Percentiles rank a stretch among this genome's conserved stretches.
Evolutionary conservation across 768 basidiomycete genomes (phyloP).

Genomic region (Coprinopsis cinerea): DNA sequence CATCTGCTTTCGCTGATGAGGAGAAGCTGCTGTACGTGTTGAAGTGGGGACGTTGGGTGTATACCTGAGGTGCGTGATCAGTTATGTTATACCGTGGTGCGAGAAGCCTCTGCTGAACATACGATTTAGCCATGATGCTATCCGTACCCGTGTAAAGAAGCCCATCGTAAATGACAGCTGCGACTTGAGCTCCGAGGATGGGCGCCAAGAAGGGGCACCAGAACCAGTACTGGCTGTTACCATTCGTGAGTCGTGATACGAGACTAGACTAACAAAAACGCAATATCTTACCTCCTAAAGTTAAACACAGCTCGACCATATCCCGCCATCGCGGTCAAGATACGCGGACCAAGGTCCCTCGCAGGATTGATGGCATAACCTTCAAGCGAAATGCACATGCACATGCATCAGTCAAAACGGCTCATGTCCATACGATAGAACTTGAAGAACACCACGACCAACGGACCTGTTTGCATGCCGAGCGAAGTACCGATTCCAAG

Average conservation of each 20-base stretch:
- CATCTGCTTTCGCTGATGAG: not conserved
- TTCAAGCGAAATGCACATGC: constrained; percentile 4
- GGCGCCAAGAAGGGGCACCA: constrained; percentile 61
- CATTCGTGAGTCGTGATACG: not conserved
- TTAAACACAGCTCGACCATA: constrained; percentile 45
- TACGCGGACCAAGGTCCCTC: constrained; percentile 50
- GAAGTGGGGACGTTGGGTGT: not conserved
- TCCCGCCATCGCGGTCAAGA: constrained; percentile 64
- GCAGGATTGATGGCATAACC: constrained; percentile 38
- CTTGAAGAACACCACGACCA: too few relatives aligned
- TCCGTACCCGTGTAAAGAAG: constrained; percentile 55
- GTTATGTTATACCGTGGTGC: not conserved
- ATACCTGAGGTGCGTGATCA: not conserved
- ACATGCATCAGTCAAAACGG: not conserved
- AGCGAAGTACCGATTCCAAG: constrained; percentile 52
- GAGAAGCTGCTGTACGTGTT: not conserved
- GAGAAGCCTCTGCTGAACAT: constrained; percentile 14
- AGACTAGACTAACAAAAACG: not conserved
- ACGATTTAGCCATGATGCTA: constrained; percentile 50
- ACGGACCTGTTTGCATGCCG: constrained; percentile 53
- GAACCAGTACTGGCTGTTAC: constrained; percentile 62
- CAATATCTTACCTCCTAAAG: constrained; percentile 31
- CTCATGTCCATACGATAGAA: too few relatives aligned
- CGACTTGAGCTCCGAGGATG: constrained; percentile 49
- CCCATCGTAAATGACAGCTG: constrained; percentile 50